Conservation (phyloP, 768 basidiomycete genomes). For the Suillus subalutaceus region DNA sequence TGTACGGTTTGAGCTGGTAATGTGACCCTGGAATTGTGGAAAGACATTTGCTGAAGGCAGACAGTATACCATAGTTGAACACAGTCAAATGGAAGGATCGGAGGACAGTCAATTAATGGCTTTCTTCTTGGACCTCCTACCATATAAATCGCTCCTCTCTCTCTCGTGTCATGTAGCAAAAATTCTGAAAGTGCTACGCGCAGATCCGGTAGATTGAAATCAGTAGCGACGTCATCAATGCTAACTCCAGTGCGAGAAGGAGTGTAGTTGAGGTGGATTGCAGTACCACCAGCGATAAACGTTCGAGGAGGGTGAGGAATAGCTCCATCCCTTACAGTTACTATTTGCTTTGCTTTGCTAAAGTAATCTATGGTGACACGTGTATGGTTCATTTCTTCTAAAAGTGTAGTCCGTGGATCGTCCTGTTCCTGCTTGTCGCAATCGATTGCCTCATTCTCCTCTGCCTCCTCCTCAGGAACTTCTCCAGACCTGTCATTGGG, state of each 20-base stretch:
- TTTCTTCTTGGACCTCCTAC: not conserved
- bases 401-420: no score
- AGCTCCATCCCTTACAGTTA: no score
- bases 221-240: accelerated
- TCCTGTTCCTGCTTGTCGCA: no score
- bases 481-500: no score
- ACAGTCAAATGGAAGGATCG: slow-evolving; percentile 2
- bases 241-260: not conserved
- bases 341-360: no score
- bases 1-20: not conserved
- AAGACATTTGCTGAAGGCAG: not conserved
- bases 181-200: not conserved
- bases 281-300: no score
- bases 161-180: not conserved
- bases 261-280: not conserved
- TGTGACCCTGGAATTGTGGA: not conserved
- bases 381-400: no score
- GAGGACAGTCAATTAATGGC: not conserved
- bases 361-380: no score
- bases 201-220: not conserved
- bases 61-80: slow-evolving; percentile 10
- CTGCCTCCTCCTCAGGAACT: no score
- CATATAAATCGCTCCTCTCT: not conserved
- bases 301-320: no score
- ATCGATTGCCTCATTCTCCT: no score